Base-by-base conservation (phyloP, 495 filamentous ascomycete genomes). In the Filosporella fistucella region DNA sequence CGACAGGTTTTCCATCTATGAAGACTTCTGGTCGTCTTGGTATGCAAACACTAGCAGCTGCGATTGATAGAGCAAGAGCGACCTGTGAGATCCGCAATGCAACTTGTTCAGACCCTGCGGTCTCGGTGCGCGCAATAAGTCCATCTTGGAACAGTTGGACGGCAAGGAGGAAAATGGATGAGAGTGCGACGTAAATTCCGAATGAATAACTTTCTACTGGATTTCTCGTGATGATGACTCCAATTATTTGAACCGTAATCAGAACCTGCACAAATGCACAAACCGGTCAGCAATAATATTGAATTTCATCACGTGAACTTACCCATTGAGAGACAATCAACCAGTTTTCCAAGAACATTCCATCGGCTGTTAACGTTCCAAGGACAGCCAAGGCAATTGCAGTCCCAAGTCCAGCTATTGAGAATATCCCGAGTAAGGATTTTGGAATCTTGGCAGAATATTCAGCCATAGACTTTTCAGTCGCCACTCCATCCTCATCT, bases 21-120 rank as follows among this genome's bases (percentile, higher is more conserved):
- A 67, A 81, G 28, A 93, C 78, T 39, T 81, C 71, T 8, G 88
- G 86, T 14, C 86, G 72, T 29, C 88, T 75, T 8, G 85, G 86
- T 11, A 90, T 58, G 10, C 59, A 63, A 37, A 77, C 47, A 56
- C 65, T 60, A 18, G 68, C 57, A 47, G 71, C 21, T 3, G 34
- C 43, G 18, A 42, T 12, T 6, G 55, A 57, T 9, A 73, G 33
- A 13, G 61, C 50, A 22, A 61, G 50, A 11, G 49, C 53, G 18
- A 75, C 46, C 47, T 77, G 71, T 1, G 53, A 49, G 7, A 67
- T 42, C 14, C 68, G 66, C 2, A 77, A 54, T 25, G 18, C 39
- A 13, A 51, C 7, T 17, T 45, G 35, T 17, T 22, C 53, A 26
- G 30, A 51, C n/a, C 51, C 16, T 17, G 20, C 36, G 14, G 33